Conservation (phyloP, 495 filamentous ascomycete species). For the Neurospora sp. region DNA sequence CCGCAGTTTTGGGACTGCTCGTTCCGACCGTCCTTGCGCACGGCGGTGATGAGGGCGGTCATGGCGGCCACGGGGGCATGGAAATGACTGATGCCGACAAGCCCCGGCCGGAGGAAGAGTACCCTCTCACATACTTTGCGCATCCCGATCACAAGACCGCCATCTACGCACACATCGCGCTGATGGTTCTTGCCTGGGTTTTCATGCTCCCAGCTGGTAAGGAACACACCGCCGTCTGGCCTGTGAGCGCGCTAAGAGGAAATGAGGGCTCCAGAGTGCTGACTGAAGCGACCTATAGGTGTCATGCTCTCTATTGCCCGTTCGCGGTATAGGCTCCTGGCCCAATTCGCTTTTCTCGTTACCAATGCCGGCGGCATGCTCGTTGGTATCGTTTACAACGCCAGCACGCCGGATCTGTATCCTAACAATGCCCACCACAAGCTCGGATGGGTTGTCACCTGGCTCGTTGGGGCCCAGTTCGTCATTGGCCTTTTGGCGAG, state of each 20-base stretch:
- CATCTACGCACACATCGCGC: constrained; percentile 66
- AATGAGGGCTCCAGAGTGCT: constrained; percentile 3
- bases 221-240: constrained; percentile 13
- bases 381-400: constrained; percentile 67
- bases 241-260: neutral
- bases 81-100: constrained; percentile 30
- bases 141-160: constrained; percentile 53
- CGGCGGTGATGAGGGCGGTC: constrained; percentile 22
- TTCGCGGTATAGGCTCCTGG: constrained; percentile 61
- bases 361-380: constrained; percentile 63
- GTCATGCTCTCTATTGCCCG: constrained; percentile 78
- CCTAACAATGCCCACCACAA: constrained; percentile 81
- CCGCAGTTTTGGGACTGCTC: constrained; percentile 21
- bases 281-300: constrained; percentile 37
- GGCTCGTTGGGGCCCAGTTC: constrained; percentile 58
- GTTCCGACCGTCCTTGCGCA: constrained; percentile 33
- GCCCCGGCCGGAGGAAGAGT: constrained; percentile 31
- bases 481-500: constrained; percentile 54
- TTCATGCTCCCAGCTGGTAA: constrained; percentile 74
- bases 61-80: constrained; percentile 31
- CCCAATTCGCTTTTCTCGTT: constrained; percentile 67
- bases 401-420: constrained; percentile 79
- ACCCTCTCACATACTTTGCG: constrained; percentile 63
- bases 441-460: constrained; percentile 78
- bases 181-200: constrained; percentile 78